Evolutionary conservation across 2,329 filamentous ascomycete genomes (phyloP), one percentile per base, ranked within the genome.

Genomic region (Zelopaecilomyces penicillatus): DNA sequence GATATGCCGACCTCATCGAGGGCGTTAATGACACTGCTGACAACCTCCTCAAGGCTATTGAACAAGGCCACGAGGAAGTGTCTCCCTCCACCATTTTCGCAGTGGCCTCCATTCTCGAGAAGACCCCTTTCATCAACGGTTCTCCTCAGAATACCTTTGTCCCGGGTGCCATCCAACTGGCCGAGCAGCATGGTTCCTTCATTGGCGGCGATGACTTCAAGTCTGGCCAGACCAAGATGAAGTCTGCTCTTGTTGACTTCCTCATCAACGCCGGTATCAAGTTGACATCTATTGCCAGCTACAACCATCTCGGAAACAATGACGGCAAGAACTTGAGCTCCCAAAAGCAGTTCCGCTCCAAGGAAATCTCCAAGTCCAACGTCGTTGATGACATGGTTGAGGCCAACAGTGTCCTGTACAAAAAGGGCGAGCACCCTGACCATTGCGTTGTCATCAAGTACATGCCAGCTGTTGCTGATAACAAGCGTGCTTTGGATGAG

Each of bases 391-490:
- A 98, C 74, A 98, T 98, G 93, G 93, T 98, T 49, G 90, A 88
- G 60, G 91, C 93, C 61, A 98, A 98, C 74, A 74, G 70, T 41
- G 82, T 97, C 41, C 77, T 98, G 45, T 98, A 98, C 76, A 81
- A 84, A 68, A 74, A 87, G 59, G 89, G 83, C 56, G 93, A 98
- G 73, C 90, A 97, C 67, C 93, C 93, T 2, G 90, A 98, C 65
- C 93, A 98, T 74, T 94, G 87, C 48, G 93, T 98, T 48, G 93
- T 98, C 57, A 98, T 98, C 82, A 98, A 98, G 80, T 98, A 98
- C 76, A 95, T 98, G 90, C 93, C 93, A 32, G 88, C 90, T 52
- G 93, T 98, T 40, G 93, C 93, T 51, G 93, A 98, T 72, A 94
- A 96, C 79, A 98, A 98, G 82, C 89, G 93, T 63, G 93, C 93